phyloP scores from a whole-genome alignment of 1,284 basidiomycete species.

The Phlebopus sp. region DNA sequence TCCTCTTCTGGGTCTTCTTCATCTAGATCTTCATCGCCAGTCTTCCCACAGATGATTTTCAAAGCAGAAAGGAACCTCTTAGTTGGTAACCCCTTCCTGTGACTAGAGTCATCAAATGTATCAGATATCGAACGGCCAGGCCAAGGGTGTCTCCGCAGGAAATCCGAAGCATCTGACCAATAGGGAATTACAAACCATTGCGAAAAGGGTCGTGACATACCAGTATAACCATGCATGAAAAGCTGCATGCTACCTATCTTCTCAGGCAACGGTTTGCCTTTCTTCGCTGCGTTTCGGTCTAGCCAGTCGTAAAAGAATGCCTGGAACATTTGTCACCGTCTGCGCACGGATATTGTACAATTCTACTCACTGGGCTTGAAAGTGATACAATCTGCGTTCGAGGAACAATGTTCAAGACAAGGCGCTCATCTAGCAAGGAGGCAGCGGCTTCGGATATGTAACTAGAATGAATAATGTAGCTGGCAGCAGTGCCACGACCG shows the following conservation, averaged over 20 bases:
- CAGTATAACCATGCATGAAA: conserved; percentile 83
- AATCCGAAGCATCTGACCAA: conserved; percentile 76
- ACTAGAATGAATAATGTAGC: conserved; percentile 30
- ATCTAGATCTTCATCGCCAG: conserved; percentile 72
- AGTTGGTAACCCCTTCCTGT: conserved; percentile 59
- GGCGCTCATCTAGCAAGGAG: conserved; percentile 75
- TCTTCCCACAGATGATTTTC: conserved; percentile 76
- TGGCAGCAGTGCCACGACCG: background rate
- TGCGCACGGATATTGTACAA: background rate
- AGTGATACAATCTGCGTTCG: conserved; percentile 81
- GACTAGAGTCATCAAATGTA: conserved; percentile 79
- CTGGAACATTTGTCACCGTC: conserved; percentile 32
- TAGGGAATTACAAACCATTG: background rate
- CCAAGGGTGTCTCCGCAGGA: conserved; percentile 83
- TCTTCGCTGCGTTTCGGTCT: conserved; percentile 73
- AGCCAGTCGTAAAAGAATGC: conserved; percentile 91
- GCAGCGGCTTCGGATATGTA: conserved; percentile 82
- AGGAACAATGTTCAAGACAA: conserved; percentile 81
- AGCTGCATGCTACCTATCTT: conserved; percentile 91
- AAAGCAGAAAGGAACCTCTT: conserved; percentile 66
- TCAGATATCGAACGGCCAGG: conserved; percentile 82
- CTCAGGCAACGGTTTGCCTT: conserved; percentile 75
- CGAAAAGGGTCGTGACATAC: conserved; percentile 33
- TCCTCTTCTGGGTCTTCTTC: conserved; percentile 70
- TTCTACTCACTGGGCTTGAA: conserved; percentile 62